Evolutionary conservation across 23 red algal species (phyloP), one percentile per base, ranked within the genome.

Genomic region (Gracilaria gracilis): DNA sequence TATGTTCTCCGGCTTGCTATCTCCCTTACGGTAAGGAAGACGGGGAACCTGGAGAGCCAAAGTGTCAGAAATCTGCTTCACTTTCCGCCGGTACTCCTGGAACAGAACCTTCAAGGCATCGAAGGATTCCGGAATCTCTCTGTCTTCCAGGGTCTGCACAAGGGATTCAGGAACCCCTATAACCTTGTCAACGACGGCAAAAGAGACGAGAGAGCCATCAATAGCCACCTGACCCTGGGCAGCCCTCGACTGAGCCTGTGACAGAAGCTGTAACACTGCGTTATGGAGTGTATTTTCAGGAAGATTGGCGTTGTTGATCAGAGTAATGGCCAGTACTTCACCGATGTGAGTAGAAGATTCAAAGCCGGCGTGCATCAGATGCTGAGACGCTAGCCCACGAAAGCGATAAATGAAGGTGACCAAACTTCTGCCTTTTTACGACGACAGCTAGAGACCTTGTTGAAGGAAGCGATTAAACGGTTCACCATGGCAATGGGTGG

Each of bases 401-500:
- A 88, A 88, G 12, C 69, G 65, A 50, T 34, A 0, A 40, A 77
- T 67, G 72, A 88, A 76, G 0, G 50, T 48, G 0, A 49, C 33
- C 0, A 88, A 42, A 15, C 67, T 66, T 88, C 65, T 34, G 77
- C 31, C n/a, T 59, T 33, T 38, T 32, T 67, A 6, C 39, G 39
- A 20, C 40, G 67, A 65, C 67, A 88, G 23, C 34, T 17, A 0
- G 49, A 54, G 12, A 88, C 84, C 50, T 75, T 77, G 12, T 77
- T 34, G 67, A 57, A 88, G 14, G 84, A 88, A 58, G 84, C 57
- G 37, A 88, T 75, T 23, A 88, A 27, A 14, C 84, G 55, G 20
- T 61, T 88, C 9, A 88, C 67, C 11, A 88, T 33, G 37, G 67
- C 27, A 58, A 79, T 88, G 0, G 67, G 84, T 5, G 84, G 69